Evolutionary conservation across 2,329 filamentous ascomycete genomes (phyloP).

Genomic region (Neonectria coccinea): DNA sequence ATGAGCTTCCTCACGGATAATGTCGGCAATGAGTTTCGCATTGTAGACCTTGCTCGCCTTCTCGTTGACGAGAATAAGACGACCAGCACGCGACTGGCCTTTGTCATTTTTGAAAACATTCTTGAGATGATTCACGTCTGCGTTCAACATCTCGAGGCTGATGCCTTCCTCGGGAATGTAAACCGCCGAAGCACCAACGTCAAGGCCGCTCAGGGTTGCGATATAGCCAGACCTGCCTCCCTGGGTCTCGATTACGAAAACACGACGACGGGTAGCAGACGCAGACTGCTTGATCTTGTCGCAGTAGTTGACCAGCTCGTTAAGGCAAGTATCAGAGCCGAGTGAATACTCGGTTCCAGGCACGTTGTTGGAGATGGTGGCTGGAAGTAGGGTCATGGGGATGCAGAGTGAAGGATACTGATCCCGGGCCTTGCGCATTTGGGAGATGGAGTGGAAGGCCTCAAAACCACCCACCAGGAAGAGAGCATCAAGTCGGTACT

Average conservation of each 20-base stretch:
- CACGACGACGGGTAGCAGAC: conserved; percentile 89
- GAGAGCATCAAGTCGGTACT: conserved; percentile 90
- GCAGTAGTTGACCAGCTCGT: conserved; percentile 93
- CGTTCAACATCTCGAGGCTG: conserved; percentile 89
- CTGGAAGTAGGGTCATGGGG: conserved; percentile 89
- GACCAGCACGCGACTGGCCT: conserved; percentile 89
- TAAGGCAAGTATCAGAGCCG: conserved; percentile 95
- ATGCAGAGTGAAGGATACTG: conserved; percentile 90
- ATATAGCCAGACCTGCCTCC: conserved; percentile 95
- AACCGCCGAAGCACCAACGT: conserved; percentile 91
- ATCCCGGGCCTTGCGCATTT: conserved; percentile 83
- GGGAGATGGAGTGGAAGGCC: conserved; percentile 90
- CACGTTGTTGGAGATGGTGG: conserved; percentile 99
- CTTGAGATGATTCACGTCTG: conserved; percentile 90
- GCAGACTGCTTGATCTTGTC: conserved; percentile 98
- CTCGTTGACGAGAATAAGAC: conserved; percentile 97
- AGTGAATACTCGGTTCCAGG: conserved; percentile 97
- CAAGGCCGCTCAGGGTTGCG: conserved; percentile 88
- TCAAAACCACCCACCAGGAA: conserved; percentile 97
- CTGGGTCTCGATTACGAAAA: conserved; percentile 98
- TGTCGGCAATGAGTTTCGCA: conserved; percentile 92
- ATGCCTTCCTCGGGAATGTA: conserved; percentile 98
- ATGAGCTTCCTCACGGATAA: conserved; percentile 93
- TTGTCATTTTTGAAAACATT: conserved; percentile 86
- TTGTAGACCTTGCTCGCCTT: conserved; percentile 91